Evolutionary conservation across 306 rosid species (phyloP), one percentile per base, ranked within the genome.

Genomic region (Lathyrus tuberosus): DNA sequence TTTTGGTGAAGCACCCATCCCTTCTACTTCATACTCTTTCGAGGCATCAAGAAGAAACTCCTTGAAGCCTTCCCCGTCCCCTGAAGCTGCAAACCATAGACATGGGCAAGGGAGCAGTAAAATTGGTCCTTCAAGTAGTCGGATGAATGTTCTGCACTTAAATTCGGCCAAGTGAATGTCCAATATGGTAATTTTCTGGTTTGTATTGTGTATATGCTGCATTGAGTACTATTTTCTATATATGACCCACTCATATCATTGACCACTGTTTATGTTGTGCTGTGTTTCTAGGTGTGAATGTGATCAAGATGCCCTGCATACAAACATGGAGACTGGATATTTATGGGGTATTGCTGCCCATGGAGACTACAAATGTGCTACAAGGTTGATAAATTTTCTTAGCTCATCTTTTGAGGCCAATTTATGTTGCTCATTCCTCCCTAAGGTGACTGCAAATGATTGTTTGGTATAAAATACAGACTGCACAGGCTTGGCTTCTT

Each of bases 111-210:
- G 86, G 38, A 56, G 62, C 48, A 84, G 82, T 69, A 85, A 78
- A 86, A 69, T 84, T 77, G 94, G 96, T 56, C 91, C 90, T 76
- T 93, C 98, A 43, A 83, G 91, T 74, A 90, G 96, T 86, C 89
- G 97, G 97, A 88, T 88, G 82, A 90, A 96, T 44, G 79, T 86
- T 76, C 97, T 89, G 72, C 86, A 83, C 78, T 84, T 83, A 17
- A 78, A 89, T 70, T 90, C 97, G 76, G 85, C 92, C 48, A 94
- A 94, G 82, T 94, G 82, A 90, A 72, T 88, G 84, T 77, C 70
- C 48, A 47, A 28, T 61, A 53, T 57, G 96, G 94, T 93, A 83
- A 70, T 70, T 58, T 77, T 70, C 70, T 28, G 73, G 42, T 54
- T 61, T 63, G 35, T 70, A 28, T 14, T 6, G 38, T 5, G 14